phyloP scores from a whole-genome alignment of 441 rosid genomes.

The Eutrema salsugineum region DNA sequence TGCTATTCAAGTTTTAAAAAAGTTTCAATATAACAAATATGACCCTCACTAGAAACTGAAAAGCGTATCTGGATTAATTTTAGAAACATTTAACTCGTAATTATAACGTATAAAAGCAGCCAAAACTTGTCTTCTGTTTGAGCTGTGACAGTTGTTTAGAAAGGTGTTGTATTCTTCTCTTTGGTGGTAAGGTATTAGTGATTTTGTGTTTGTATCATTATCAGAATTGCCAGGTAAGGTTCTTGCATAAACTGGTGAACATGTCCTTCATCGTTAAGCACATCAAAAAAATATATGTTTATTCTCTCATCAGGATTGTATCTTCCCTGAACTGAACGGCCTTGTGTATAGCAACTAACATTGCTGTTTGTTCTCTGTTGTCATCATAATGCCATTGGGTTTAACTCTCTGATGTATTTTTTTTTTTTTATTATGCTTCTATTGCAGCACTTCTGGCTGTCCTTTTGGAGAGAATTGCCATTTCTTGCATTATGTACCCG shows the following conservation, averaged over 20 bases:
- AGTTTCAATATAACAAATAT: neutral
- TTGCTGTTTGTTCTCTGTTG: neutral
- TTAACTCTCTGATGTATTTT: slow-evolving; percentile 12
- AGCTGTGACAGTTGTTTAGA: slow-evolving; percentile 1
- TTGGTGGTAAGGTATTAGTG: slow-evolving; percentile 14
- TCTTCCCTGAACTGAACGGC: neutral
- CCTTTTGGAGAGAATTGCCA: slow-evolving; percentile 98
- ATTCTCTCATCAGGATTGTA: neutral
- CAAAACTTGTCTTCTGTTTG: slow-evolving; percentile 8
- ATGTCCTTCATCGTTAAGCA: neutral
- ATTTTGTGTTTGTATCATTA: slow-evolving; percentile 2
- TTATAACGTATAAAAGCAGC: neutral
- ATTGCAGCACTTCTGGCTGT: slow-evolving; percentile 91
- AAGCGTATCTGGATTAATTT: neutral
- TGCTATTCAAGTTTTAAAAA: neutral
- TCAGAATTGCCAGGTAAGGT: neutral
- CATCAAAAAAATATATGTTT: neutral
- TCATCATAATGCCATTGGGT: neutral
- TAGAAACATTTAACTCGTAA: neutral
- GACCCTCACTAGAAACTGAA: neutral
- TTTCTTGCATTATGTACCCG: slow-evolving; percentile 91
- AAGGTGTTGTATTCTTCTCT: neutral
- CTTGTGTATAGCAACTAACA: neutral
- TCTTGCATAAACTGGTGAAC: neutral
- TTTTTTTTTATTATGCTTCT: neutral